Evolutionary conservation across 805 yeast genomes (phyloP), one percentile per base, ranked within the genome.

Genomic region (Maudiozyma bulderi): DNA sequence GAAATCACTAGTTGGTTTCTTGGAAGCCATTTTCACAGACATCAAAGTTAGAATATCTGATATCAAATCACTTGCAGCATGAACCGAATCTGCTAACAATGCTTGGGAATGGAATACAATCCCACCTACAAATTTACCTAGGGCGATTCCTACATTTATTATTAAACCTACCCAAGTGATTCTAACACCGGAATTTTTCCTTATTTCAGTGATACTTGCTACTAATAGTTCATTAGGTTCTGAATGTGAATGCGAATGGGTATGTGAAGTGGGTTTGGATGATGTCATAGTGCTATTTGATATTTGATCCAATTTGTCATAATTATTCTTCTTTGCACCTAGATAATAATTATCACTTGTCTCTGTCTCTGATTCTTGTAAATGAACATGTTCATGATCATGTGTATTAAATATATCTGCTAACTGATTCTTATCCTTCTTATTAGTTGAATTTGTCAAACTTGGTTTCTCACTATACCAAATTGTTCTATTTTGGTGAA

Each of bases 51-150:
- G 70, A 43, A 91, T 77, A 65, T 93, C 99, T 8, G 95, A 86
- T 13, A 93, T 77, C 70, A 91, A 73, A 67, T 93, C 99, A 44
- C 95, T 82, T 20, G 87, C 74, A 0, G 98, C 91, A 68, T 93
- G 99, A 31, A 89, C 82, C 0, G 97, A 90, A 67, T 93, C 99
- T 0, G 99, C 99, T 45, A 90, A 64, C 49, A 93, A 75, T 2
- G 97, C 90, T 64, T 90, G 96, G 0, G 99, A 93, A 65, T 93
- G 95, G 76, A 93, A 93, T 38, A 81, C 81, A 14, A 87, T 73
- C 7, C 99, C 99, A 32, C 98, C 98, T 26, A 81, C 66, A 30
- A 89, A 90, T 65, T 93, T 93, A 33, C 90, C 82, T 1, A 78
- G 71, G 0, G 96, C 97, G 83, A 93, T 82, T 11, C 85, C 81